Conservation (phyloP, 75 land plant genomes). For the Picea sitchensis region DNA sequence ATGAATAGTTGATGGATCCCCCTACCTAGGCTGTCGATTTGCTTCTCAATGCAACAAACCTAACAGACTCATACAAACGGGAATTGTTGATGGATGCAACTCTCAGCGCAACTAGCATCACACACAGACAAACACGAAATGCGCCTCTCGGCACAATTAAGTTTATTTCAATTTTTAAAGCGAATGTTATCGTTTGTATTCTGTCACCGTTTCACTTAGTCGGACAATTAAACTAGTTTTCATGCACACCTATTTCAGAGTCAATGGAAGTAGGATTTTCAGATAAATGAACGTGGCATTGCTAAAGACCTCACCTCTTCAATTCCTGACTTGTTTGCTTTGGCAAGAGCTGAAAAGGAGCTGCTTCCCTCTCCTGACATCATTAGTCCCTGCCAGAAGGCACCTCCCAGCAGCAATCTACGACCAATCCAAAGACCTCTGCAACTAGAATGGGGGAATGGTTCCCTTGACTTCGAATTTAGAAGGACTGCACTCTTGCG, state of each 20-base stretch:
- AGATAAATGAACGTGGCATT: neutral
- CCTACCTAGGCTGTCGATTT: too few species aligned
- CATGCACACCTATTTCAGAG: neutral
- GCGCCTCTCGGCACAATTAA: too few species aligned
- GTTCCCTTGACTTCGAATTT: neutral
- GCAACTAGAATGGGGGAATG: neutral
- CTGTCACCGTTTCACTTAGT: neutral
- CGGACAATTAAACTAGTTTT: neutral
- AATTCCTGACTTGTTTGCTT: neutral
- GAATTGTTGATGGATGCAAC: too few species aligned
- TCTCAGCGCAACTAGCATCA: too few species aligned
- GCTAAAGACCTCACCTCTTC: conserved; percentile 11
- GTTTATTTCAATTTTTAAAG: too few species aligned
- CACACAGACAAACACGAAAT: too few species aligned
- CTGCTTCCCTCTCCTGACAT: neutral
- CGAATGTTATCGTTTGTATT: too few species aligned
- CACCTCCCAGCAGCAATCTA: conserved; percentile 7
- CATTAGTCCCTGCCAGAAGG: neutral
- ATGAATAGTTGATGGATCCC: too few species aligned
- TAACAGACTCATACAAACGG: too few species aligned
- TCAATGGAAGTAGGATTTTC: neutral
- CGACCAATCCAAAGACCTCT: neutral
- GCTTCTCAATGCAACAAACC: too few species aligned
- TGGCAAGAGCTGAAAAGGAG: neutral
- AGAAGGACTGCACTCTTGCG: neutral